Base-by-base conservation (phyloP, 208 protist species). In the Phytomonas francai region DNA sequence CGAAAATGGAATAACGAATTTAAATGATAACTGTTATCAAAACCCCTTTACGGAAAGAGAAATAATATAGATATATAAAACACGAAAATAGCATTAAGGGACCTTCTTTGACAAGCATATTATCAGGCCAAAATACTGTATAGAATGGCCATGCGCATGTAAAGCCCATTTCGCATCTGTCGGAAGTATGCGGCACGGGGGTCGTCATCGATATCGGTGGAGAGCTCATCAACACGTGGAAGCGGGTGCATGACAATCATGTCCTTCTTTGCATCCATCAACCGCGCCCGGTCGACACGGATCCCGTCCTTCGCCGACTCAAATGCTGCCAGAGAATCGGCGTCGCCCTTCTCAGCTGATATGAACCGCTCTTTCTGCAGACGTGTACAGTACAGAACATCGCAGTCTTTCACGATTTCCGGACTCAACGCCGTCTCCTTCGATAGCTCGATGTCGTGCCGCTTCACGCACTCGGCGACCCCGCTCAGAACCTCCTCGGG, bases 231-330 rank as follows among this genome's bases (percentile, higher is more conserved):
- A 31, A 98, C 96, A 58, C 98, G 89, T 19, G 98, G 98, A 30
- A 99, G 89, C 36, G 98, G 98, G 79, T 99, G 98, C 96, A 99
- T 98, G 39, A 99, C 90, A 74, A 98, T 97, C 88, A 96, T 97
- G 68, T 85, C 85, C 68, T 82, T 69, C 84, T 97, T 97, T 6
- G 91, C 85, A 34, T 83, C 31, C 34, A 65, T 65, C 5, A 98
- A 79, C 8, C 80, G 81, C 14, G 76, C 80, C 56, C 82, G 71
- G 62, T 94, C 86, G 49, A 98, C 87, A 25, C 72, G 64, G 60
- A 96, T 84, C 19, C 79, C 72, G 5, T 79, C 70, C 72, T 95
- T 95, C 36, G 97, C 87, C 9, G 56, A 34, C 56, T 93, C 86
- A 76, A 98, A 99, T 32, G 94, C 84, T 12, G 80, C 79, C 58